Percentiles rank a stretch among this genome's conserved stretches.
phyloP scores from a whole-genome alignment of 495 filamentous ascomycete species.

The Neurospora tetrasperma region DNA sequence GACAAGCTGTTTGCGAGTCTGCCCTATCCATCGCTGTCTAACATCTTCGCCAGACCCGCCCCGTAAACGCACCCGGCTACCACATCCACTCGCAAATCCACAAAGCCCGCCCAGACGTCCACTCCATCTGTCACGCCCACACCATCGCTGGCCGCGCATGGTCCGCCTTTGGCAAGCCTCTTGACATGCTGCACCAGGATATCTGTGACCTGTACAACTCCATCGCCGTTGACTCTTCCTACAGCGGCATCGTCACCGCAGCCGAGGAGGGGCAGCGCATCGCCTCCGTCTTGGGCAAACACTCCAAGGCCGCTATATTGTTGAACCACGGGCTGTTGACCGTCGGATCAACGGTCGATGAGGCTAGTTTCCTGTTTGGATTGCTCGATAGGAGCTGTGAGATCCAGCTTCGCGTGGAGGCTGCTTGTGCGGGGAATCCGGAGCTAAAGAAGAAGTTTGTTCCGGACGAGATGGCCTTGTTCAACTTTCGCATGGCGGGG shows the following conservation, averaged over 20 bases:
- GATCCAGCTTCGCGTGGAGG: conserved; percentile 41
- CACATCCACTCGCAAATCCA: conserved; percentile 54
- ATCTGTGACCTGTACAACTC: conserved; percentile 42
- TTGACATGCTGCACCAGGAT: conserved; percentile 52
- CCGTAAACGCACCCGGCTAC: conserved; percentile 59
- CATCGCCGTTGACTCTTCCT: conserved; percentile 42
- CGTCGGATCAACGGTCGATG: conserved; percentile 43
- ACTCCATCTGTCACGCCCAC: conserved; percentile 48
- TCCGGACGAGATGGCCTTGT: conserved; percentile 41
- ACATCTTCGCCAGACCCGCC: conserved; percentile 2
- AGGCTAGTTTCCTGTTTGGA: conserved; percentile 44
- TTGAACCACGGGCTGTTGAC: conserved; percentile 48
- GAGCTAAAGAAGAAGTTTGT: conserved; percentile 33
- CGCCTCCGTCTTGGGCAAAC: conserved; percentile 34
- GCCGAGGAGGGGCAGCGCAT: conserved; percentile 42
- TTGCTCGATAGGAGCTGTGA: conserved; percentile 41
- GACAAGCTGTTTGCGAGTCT: background rate
- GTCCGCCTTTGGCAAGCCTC: conserved; percentile 39
- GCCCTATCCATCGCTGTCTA: background rate
- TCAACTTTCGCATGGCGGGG: conserved; percentile 43
- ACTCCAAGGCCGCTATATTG: conserved; percentile 39
- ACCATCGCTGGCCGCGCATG: conserved; percentile 43
- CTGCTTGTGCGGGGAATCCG: conserved; percentile 26
- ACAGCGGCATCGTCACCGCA: conserved; percentile 47
- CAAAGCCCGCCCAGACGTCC: conserved; percentile 41